These are phyloP conservation scores for Solanum medicagineum DNA, from an alignment of 257 asterid genomes.

Conservation along the genomic window DNA sequence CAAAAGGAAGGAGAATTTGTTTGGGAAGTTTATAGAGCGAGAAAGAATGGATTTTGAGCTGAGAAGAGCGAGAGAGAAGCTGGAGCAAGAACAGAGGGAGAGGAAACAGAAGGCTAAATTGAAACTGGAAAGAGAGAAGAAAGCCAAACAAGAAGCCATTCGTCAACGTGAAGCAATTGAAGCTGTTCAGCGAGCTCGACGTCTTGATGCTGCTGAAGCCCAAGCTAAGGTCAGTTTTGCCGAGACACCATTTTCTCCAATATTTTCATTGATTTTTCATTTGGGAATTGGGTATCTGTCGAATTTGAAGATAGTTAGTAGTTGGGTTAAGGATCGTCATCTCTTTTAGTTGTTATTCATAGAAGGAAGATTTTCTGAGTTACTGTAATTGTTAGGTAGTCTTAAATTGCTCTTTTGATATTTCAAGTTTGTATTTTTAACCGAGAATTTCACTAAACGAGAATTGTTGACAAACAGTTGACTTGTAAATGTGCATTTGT, in stretches of 20 bases:
- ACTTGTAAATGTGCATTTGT: neutral
- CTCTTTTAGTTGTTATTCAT: neutral
- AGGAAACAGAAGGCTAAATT: conserved; percentile 63
- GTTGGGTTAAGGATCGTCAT: neutral
- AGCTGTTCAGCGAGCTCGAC: conserved; percentile 64
- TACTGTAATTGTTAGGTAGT: neutral
- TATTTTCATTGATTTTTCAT: neutral
- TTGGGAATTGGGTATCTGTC: neutral
- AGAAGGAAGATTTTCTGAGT: neutral
- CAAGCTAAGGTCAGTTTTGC: conserved; percentile 34
- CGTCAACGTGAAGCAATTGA: conserved; percentile 81
- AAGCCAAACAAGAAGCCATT: conserved; percentile 54
- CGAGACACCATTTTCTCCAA: neutral
- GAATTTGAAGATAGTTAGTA: neutral
- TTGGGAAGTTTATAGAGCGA: neutral
- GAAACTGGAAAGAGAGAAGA: conserved; percentile 59
- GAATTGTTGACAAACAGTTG: neutral
- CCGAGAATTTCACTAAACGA: neutral
- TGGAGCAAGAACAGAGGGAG: conserved; percentile 74
- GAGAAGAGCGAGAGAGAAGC: conserved; percentile 86
- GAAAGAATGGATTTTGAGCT: conserved; percentile 71
- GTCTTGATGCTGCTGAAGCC: conserved; percentile 71
- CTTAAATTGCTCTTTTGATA: neutral
- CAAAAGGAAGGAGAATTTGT: neutral
- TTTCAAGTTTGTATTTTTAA: neutral